Base-by-base conservation (phyloP, 1,139 yeast species). In the Scheffersomyces lignicola region DNA sequence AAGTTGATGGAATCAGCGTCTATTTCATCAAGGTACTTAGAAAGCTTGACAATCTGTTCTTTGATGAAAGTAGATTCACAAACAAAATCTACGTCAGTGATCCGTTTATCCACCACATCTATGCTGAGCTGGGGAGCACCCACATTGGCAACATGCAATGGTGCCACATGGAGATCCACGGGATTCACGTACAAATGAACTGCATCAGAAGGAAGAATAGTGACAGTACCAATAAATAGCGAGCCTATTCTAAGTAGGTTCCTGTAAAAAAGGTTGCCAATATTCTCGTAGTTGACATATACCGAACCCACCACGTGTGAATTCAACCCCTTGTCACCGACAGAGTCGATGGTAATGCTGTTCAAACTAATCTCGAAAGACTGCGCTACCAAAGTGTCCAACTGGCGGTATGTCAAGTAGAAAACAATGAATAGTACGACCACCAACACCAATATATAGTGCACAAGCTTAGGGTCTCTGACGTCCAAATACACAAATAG, bases 81-180 rank as follows among this genome's bases (percentile, higher is more conserved):
- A 8, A 50, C 41, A 24, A 62, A 49, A 35, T 60, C 63, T 24
- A 64, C 39, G n/a, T 49, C 46, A 3, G 65, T 57, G 8, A 40
- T 25, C 5, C 52, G 43, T 3, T 47, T 43, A 32, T 61, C 50
- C 6, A 43, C 34, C 13, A 62, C 42, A 23, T 47, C 48, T 3
- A 62, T 45, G 2, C 44, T 36, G 4, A 64, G 21, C 10, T 52
- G 55, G 2, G 68, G 65, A 13, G 36, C 42, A 1, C 54, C 18
- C 11, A 24, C 41, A 36, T 62, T 55, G 8, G 55, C 40, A 24
- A 60, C 42, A 38, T 62, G 66, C 8, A 48, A 44, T 4, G 51
- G 52, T 2, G 40, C 39, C 2, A 40, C 36, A 13, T 39, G 42
- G 4, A 47, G 32, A 13, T 41, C 54, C 5, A 49, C 37, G 4